phyloP scores from a whole-genome alignment of 192 early-diverging fungal genomes.

The Oehlia diaphana region DNA sequence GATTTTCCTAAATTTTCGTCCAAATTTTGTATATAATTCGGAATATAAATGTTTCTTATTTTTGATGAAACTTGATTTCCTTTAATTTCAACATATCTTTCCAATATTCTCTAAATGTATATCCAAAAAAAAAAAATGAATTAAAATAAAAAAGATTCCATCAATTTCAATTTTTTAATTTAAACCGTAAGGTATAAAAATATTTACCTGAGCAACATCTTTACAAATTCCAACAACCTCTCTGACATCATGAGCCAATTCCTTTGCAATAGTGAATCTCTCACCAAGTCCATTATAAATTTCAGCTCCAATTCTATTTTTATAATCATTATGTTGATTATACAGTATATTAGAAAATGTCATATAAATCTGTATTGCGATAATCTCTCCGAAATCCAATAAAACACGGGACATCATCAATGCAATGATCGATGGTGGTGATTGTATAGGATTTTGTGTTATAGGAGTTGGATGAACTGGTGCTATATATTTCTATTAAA shows the following conservation, averaged over 20 bases:
- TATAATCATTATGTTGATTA: not conserved
- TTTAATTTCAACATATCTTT: conserved; percentile 15
- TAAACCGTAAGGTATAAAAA: too few species aligned
- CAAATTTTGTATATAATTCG: not conserved
- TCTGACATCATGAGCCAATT: conserved; percentile 9
- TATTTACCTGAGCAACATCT: conserved; percentile 4
- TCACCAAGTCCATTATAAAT: conserved; percentile 8
- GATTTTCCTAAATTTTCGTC: not conserved
- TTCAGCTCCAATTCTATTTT: not conserved
- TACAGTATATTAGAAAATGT: conserved; percentile 14
- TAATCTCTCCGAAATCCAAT: conserved; percentile 40
- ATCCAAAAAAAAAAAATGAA: not conserved
- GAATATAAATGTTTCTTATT: conserved; percentile 1
- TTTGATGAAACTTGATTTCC: conserved; percentile 7
- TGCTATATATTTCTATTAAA: not conserved
- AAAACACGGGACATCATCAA: conserved; percentile 36
- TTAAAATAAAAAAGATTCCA: too few species aligned
- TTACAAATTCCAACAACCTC: conserved; percentile 16
- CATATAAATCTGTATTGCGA: conserved; percentile 28
- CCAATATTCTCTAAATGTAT: conserved; percentile 2
- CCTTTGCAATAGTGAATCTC: not conserved
- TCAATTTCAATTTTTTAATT: too few species aligned
- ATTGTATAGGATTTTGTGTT: conserved; percentile 12
- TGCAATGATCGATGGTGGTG: conserved; percentile 26
- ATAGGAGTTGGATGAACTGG: not conserved